Conservation (phyloP, 441 rosid species). For the California macrophylla region DNA sequence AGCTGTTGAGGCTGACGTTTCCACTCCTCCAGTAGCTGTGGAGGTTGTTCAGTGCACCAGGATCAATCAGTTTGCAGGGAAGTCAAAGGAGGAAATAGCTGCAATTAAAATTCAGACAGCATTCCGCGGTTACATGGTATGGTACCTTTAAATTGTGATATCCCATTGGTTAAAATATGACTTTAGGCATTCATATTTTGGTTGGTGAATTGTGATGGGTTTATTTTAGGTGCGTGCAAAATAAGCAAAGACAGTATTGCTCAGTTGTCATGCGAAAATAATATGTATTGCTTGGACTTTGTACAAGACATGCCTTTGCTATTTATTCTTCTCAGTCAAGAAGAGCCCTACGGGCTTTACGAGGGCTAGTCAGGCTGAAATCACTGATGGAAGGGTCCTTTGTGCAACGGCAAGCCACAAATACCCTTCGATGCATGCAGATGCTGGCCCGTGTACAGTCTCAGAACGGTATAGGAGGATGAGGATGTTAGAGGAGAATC, state of each 20-base stretch:
- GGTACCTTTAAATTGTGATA: background rate
- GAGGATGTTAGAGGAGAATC: conserved; percentile 83
- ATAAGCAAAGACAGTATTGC: no score
- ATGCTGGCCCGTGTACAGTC: conserved; percentile 69
- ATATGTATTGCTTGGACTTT: background rate
- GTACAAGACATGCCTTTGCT: conserved; percentile 1
- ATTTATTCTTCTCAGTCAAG: conserved; percentile 43
- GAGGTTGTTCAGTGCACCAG: conserved; percentile 33
- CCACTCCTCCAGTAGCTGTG: conserved; percentile 30
- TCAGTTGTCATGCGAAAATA: background rate
- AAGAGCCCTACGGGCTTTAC: conserved; percentile 56
- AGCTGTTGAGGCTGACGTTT: conserved; percentile 18
- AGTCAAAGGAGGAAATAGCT: conserved; percentile 62
- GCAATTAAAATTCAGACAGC: conserved; percentile 81
- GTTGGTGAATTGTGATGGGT: no score
- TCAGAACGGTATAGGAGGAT: conserved; percentile 57
- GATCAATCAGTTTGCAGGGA: conserved; percentile 40
- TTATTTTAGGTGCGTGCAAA: no score
- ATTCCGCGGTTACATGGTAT: conserved; percentile 70
- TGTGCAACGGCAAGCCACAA: conserved; percentile 64
- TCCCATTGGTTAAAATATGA: background rate
- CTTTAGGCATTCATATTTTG: background rate
- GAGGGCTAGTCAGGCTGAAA: conserved; percentile 60
- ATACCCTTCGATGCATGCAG: conserved; percentile 79
- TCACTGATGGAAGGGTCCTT: conserved; percentile 68